Evolutionary conservation across 148 eudicot genomes (phyloP).

Genomic region (Rhododendron simsii): DNA sequence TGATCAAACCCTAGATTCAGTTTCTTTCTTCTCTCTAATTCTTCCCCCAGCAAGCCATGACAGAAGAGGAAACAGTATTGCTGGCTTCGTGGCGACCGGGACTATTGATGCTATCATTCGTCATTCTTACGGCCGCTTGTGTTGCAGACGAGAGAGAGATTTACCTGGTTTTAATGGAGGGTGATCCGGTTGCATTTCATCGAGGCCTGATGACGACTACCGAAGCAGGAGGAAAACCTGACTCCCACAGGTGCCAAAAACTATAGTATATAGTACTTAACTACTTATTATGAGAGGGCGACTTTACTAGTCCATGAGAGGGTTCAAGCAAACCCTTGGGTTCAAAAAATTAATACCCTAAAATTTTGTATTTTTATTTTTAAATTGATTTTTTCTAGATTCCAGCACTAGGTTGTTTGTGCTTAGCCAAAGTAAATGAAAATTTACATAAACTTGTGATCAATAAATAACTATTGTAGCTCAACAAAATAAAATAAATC

Average conservation of each 20-base stretch:
- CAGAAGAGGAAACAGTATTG: not conserved
- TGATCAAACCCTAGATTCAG: not conserved
- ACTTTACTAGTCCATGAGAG: not conserved
- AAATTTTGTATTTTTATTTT: too few relatives aligned
- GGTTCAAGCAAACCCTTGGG: not conserved
- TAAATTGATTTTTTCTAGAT: not conserved
- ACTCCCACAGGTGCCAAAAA: constrained; percentile 25
- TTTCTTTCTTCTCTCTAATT: not conserved
- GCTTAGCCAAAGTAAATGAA: too few relatives aligned
- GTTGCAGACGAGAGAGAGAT: constrained; percentile 38
- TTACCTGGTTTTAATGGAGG: constrained; percentile 65
- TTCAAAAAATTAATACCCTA: not conserved
- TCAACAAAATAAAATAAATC: too few relatives aligned
- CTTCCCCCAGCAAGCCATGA: not conserved
- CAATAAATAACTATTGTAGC: too few relatives aligned
- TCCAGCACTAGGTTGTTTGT: too few relatives aligned
- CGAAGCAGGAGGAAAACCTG: constrained; percentile 17
- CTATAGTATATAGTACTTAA: too few relatives aligned
- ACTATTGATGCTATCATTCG: constrained; percentile 2
- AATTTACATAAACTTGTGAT: too few relatives aligned
- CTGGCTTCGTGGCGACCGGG: not conserved
- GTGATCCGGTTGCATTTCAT: constrained; percentile 61
- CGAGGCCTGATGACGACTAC: not conserved
- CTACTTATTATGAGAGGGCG: too few relatives aligned
- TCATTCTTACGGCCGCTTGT: constrained; percentile 21